phyloP scores from a whole-genome alignment of 345 rosid species.

The Murraya koenigii region DNA sequence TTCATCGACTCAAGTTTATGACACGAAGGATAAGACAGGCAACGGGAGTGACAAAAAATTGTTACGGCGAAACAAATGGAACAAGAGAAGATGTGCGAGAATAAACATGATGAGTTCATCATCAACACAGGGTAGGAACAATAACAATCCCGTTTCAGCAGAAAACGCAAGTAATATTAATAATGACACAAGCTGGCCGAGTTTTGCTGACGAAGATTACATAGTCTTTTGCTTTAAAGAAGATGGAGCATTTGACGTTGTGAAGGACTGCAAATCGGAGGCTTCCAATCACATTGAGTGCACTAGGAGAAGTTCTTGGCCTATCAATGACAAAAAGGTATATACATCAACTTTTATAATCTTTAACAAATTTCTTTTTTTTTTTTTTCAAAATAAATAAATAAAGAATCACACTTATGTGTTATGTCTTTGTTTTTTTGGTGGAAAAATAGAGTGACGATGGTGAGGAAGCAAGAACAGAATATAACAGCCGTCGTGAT shows the following conservation, averaged over 20 bases:
- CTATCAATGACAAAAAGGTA: slow-evolving; percentile 35
- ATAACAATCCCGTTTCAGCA: slow-evolving; percentile 19
- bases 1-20: slow-evolving; percentile 12
- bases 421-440: not conserved
- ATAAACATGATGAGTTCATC: slow-evolving; percentile 9
- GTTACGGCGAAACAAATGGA: slow-evolving; percentile 20
- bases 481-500: not conserved
- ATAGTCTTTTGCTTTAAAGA: slow-evolving; percentile 64
- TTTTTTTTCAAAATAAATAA: not conserved
- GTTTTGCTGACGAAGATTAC: slow-evolving; percentile 52
- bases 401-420: not conserved
- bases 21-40: slow-evolving; percentile 15
- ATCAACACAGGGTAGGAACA: slow-evolving; percentile 26
- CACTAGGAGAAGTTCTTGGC: slow-evolving; percentile 15
- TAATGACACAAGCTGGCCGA: slow-evolving; percentile 27
- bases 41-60: slow-evolving; percentile 25
- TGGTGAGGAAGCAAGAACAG: slow-evolving; percentile 26
- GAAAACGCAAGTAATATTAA: slow-evolving; percentile 13
- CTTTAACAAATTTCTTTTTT: not conserved
- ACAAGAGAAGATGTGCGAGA: slow-evolving; percentile 18
- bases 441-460: slow-evolving; percentile 30
- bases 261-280: slow-evolving; percentile 39
- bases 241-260: slow-evolving; percentile 61
- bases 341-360: not conserved
- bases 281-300: slow-evolving; percentile 11